These are phyloP conservation scores for Rhodosporidiobolus odoratus DNA, from an alignment of 768 basidiomycete species.

Conservation along the genomic window DNA sequence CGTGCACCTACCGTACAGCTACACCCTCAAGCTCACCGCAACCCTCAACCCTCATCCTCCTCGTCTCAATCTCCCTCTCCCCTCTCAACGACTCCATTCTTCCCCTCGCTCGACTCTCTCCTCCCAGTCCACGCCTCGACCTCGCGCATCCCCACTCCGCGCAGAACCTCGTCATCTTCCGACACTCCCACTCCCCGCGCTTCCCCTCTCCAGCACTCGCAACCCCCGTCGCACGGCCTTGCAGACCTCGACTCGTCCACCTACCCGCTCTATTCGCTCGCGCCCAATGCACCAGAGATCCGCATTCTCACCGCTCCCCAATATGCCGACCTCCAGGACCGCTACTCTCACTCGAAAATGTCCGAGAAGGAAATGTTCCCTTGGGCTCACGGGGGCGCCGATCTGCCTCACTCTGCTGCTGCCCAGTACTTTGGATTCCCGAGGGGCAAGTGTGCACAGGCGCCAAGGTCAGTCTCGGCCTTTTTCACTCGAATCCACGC, in stretches of 20 bases:
- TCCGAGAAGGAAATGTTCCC: conserved; percentile 80
- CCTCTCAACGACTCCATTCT: conserved; percentile 25
- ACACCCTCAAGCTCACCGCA: conserved; percentile 20
- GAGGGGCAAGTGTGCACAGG: conserved; percentile 37
- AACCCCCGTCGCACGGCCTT: conserved; percentile 9
- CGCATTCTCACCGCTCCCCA: conserved; percentile 51
- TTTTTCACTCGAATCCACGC: not conserved
- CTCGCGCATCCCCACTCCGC: not conserved
- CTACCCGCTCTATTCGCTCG: conserved; percentile 27
- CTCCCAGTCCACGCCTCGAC: not conserved
- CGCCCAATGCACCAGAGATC: conserved; percentile 45
- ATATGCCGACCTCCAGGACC: conserved; percentile 61
- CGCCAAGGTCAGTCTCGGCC: conserved; percentile 28
- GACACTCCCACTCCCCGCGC: not conserved
- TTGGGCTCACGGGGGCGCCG: conserved; percentile 73
- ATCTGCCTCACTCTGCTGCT: conserved; percentile 71
- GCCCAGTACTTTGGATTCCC: conserved; percentile 64
- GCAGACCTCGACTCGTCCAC: not conserved
- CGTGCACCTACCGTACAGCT: conserved; percentile 4
- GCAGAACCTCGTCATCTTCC: not conserved
- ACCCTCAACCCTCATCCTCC: not conserved
- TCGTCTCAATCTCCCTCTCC: conserved; percentile 12
- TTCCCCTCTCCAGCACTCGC: not conserved
- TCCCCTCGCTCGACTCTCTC: conserved; percentile 21
- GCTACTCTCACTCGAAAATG: conserved; percentile 64